A percentile compares a stretch with the other conserved stretches of the same genome.
These are phyloP conservation scores for Jaminaea rosea DNA, from an alignment of 1,284 basidiomycete genomes.

Conservation along the genomic window DNA sequence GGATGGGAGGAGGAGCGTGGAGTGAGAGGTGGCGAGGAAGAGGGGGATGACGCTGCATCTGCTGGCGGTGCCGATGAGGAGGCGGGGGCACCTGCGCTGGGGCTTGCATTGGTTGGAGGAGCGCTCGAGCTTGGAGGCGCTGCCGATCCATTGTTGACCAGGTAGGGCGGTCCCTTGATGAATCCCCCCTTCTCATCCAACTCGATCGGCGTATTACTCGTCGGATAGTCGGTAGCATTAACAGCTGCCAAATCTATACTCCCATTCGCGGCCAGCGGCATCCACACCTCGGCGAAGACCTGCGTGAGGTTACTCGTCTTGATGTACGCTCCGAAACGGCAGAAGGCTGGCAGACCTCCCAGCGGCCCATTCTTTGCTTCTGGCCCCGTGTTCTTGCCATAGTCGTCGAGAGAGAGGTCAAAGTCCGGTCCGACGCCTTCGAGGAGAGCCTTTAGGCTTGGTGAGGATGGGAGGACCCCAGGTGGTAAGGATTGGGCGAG, in stretches of 20 bases:
- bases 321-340: constrained; percentile 13
- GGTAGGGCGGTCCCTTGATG: background rate
- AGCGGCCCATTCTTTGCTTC: constrained; percentile 8
- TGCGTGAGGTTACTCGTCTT: constrained; percentile 6
- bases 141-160: no score
- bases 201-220: constrained; percentile 11
- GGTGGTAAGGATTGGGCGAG: constrained; percentile 8
- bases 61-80: no score
- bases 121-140: no score
- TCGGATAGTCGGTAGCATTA: constrained; percentile 14
- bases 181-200: background rate
- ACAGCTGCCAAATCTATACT: constrained; percentile 5
- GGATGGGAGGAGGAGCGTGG: no score
- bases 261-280: constrained; percentile 7
- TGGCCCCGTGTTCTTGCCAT: constrained; percentile 1
- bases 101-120: no score
- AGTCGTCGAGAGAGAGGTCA: constrained; percentile 10
- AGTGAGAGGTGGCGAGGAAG: no score
- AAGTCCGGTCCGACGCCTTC: constrained; percentile 14
- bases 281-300: constrained; percentile 16
- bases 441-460: constrained; percentile 5
- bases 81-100: no score
- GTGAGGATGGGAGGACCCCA: background rate
- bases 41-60: no score
- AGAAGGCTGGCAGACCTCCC: constrained; percentile 18